Base-by-base conservation (phyloP, 805 yeast genomes). In the Cyberlindnera saturnus region DNA sequence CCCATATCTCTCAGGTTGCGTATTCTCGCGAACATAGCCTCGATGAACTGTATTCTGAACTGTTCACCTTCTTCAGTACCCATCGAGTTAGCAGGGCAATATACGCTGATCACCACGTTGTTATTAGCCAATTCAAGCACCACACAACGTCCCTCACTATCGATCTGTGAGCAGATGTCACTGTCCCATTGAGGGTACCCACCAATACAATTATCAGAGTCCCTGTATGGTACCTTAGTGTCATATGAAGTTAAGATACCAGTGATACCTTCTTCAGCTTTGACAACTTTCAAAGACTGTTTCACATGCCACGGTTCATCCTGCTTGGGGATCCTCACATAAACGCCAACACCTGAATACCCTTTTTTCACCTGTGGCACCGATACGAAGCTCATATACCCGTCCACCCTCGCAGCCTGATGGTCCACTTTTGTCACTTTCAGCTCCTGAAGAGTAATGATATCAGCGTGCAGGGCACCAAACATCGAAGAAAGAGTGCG, bases 71-170 rank as follows among this genome's bases (percentile, higher is more conserved):
- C 82, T 20, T 76, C 83, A 0, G 88, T 77, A 1, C 73, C 76
- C 61, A 70, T 69, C 0, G 97, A 86, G 59, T 88, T 87, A 1
- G 98, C 98, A 0, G 98, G 98, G 59, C 97, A 91, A 57, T 91
- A 91, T 5, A 82, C 71, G 0, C 81, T 69, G 36, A 86, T 74
- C 0, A 86, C 60, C 3, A 86, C 86, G 1, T 79, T 56, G 41
- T 79, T 74, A 48, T 70, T 73, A 1, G 81, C 76, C 19, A 90
- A 57, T 56, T 93, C 98, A 0, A 90, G 63, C 5, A 86, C 72
- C 2, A 89, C 73, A 46, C 86, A 77, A 36, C 99, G 68, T 1
- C 98, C 98, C 60, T 93, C 93, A n/a, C 74, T 57, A 57, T 91
- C 99, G 0, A 93, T 52, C 6, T 65, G 62, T 14, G 67, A 45